Percentiles rank a stretch among this genome's conserved stretches.
These are phyloP conservation scores for Neurospora intermedia DNA, from an alignment of 495 filamentous ascomycete genomes.

Conservation along the genomic window DNA sequence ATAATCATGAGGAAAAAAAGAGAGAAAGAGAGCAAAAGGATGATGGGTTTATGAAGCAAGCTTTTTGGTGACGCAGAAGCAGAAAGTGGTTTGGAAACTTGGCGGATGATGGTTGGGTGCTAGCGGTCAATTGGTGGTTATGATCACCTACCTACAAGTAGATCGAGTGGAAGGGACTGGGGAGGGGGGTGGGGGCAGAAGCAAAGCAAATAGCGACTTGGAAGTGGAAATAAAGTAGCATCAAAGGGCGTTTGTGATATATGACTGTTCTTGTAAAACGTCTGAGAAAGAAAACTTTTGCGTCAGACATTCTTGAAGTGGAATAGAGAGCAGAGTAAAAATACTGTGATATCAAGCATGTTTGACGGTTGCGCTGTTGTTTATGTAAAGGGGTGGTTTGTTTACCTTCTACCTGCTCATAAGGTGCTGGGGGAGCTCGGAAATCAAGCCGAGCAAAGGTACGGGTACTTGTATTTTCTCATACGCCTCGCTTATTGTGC, in stretches of 20 bases:
- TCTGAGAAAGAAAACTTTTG: neutral
- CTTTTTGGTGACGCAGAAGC: neutral
- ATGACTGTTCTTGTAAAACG: neutral
- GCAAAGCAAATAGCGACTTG: neutral
- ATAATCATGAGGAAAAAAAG: neutral
- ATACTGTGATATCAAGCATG: no score
- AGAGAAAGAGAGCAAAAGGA: neutral
- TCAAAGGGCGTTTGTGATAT: neutral
- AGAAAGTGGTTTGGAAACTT: neutral
- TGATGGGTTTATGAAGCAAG: slow-evolving; percentile 11
- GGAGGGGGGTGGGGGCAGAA: no score
- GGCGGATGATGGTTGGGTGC: neutral
- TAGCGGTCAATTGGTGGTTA: neutral
- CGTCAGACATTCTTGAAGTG: neutral
- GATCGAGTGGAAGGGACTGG: neutral
- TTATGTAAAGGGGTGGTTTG: neutral
- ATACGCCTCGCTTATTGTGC: neutral
- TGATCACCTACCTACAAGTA: neutral
- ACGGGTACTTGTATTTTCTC: neutral
- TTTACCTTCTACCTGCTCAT: neutral
- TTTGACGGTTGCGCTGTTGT: neutral
- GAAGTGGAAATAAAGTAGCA: neutral
- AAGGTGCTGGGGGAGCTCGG: neutral
- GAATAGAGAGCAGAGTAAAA: no score
- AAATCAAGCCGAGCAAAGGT: neutral